Percentiles rank a stretch among this genome's conserved stretches.
phyloP scores from a whole-genome alignment of 2,329 filamentous ascomycete genomes.

The Dactylellina cionopaga region DNA sequence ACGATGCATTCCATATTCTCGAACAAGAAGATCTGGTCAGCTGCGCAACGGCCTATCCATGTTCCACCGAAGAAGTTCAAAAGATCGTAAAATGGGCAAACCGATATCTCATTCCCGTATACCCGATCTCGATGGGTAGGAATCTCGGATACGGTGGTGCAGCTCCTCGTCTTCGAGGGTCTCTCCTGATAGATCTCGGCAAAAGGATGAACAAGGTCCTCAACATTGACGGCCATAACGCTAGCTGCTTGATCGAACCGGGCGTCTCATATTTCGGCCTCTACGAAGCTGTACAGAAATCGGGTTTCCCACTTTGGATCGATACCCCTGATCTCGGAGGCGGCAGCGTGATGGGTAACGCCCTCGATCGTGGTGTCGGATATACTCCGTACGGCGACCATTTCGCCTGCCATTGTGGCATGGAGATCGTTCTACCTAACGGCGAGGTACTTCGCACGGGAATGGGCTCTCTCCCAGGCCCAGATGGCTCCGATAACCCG shows the following conservation, averaged over 20 bases:
- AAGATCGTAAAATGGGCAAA: conserved; percentile 64
- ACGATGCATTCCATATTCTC: conserved; percentile 63
- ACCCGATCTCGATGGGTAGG: conserved; percentile 65
- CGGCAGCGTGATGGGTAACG: conserved; percentile 65
- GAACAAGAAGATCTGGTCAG: conserved; percentile 63
- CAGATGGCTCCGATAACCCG: conserved; percentile 60
- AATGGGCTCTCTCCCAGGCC: conserved; percentile 63
- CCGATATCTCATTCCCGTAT: conserved; percentile 64
- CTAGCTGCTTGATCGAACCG: conserved; percentile 67
- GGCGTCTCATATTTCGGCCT: conserved; percentile 68
- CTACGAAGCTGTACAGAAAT: conserved; percentile 64
- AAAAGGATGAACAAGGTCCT: conserved; percentile 67
- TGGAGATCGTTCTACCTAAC: conserved; percentile 64
- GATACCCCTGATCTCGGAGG: conserved; percentile 63
- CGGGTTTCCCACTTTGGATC: conserved; percentile 60
- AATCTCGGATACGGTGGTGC: conserved; percentile 69
- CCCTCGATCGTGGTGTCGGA: conserved; percentile 63
- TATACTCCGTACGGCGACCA: conserved; percentile 65
- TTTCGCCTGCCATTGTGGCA: conserved; percentile 61
- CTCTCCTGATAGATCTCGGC: conserved; percentile 67
- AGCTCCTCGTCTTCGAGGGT: conserved; percentile 66
- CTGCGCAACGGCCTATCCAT: conserved; percentile 63
- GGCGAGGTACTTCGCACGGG: conserved; percentile 64
- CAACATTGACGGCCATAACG: conserved; percentile 65
- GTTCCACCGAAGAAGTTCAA: conserved; percentile 64